Evolutionary conservation across 148 eudicot species (phyloP).

Genomic region (Chenopodium quinoa): DNA sequence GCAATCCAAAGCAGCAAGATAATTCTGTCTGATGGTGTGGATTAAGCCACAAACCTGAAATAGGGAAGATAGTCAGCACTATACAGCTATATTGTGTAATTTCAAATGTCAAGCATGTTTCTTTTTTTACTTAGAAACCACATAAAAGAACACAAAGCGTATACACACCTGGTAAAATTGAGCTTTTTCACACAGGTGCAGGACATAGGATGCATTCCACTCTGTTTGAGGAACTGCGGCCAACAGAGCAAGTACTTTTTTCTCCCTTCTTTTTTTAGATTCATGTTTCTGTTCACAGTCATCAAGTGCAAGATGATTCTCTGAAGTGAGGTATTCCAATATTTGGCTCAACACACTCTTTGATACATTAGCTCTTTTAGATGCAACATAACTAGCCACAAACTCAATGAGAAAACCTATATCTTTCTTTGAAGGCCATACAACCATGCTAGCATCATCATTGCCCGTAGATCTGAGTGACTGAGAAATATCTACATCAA

Average conservation of each 20-base stretch:
- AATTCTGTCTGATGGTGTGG: constrained; percentile 58
- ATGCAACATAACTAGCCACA: constrained; percentile 59
- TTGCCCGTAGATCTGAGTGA: constrained; percentile 40
- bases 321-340: constrained; percentile 75
- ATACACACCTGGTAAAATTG: constrained; percentile 79
- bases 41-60: constrained; percentile 86
- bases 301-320: constrained; percentile 37
- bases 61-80: constrained; percentile 9
- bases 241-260: constrained; percentile 71
- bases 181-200: constrained; percentile 68
- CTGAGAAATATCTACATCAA: constrained; percentile 50
- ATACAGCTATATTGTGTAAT: background rate
- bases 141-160: constrained; percentile 1
- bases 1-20: constrained; percentile 78
- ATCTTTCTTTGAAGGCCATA: constrained; percentile 83
- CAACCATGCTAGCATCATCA: constrained; percentile 35
- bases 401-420: constrained; percentile 69
- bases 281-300: constrained; percentile 31
- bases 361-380: constrained; percentile 55
- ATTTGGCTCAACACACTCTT: constrained; percentile 58
- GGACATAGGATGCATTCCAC: constrained; percentile 72
- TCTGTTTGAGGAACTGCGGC: constrained; percentile 67
- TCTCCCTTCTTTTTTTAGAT: constrained; percentile 60
- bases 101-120: background rate
- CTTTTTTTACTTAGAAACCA: background rate